These are phyloP conservation scores for Aureobasidium sp. DNA, from an alignment of 2,329 filamentous ascomycete genomes.

Conservation along the genomic window DNA sequence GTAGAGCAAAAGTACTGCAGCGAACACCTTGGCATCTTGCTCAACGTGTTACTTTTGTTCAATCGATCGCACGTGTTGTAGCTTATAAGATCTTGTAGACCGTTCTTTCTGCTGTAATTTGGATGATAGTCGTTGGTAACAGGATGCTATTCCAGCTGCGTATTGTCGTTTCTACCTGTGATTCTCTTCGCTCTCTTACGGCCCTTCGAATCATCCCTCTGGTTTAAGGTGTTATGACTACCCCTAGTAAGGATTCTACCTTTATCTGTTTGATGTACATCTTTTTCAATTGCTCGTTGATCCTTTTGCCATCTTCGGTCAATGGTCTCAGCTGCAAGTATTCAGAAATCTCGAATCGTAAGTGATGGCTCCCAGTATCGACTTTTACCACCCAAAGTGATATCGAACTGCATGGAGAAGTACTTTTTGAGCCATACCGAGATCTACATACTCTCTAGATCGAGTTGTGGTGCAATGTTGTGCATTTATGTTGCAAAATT, in stretches of 20 bases:
- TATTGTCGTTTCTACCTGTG: neutral
- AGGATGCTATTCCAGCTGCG: no score
- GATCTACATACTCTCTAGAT: neutral
- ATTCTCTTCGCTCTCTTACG: no score
- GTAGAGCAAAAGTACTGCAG: neutral
- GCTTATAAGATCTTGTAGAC: no score
- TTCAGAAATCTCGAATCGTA: no score
- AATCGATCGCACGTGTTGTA: neutral
- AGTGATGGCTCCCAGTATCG: no score
- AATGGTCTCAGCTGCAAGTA: no score
- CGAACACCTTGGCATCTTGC: neutral
- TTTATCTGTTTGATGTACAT: no score
- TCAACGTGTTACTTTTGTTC: neutral
- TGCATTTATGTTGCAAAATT: neutral
- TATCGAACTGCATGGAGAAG: neutral
- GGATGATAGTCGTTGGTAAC: neutral
- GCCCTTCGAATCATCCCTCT: no score
- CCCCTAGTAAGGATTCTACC: no score
- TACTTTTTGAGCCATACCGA: neutral
- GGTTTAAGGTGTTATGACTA: no score
- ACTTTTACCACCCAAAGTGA: neutral
- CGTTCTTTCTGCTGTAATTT: neutral
- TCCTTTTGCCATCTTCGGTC: no score
- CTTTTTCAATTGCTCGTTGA: no score
- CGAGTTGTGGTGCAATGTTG: neutral